Evolutionary conservation across 139 green algal species (phyloP), one percentile per base, ranked within the genome.

Genomic region (Volvox africanus): DNA sequence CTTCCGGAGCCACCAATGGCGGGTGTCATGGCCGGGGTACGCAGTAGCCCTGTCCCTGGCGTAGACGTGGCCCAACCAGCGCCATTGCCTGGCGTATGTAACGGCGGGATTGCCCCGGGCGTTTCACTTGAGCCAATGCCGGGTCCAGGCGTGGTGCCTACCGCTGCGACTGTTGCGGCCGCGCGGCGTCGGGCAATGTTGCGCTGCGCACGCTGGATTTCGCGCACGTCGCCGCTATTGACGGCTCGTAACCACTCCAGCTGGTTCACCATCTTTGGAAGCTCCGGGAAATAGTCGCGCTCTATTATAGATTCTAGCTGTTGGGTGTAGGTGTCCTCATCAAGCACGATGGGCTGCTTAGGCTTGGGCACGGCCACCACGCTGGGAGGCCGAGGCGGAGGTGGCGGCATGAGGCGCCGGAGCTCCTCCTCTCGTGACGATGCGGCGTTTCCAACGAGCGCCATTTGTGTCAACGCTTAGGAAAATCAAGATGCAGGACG

Each of bases 241-340:
- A 98, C 89, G 26, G 97, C 97, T 76, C 98, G 88, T 30, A 98
- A 91, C 97, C 96, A 98, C 36, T 97, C 96, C 50, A 99, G 92
- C 93, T 97, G 95, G 92, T 96, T 97, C 89, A 97, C 90, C 87
- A 99, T 94, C 82, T 96, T 96, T 18, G 95, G 93, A 3, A 99
- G 71, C 84, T 99, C 96, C 11, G 98, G 98, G 79, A 99, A 99
- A 93, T 97, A 99, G 94, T 99, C 98, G 0, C 98, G 90, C 93
- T 99, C 95, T 6, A 99, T 97, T 37, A 99, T 99, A 24, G 94
- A 89, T 61, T 98, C 98, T 11, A 99, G 87, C 19, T 86, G 91
- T 61, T 87, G 81, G 32, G 94, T 92, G 91, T 95, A 99, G 3
- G 96, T 95, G 36, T 98, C 97, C 88, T 99, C 97, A 0, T 97